Evolutionary conservation across 441 rosid genomes (phyloP).

Genomic region (Pelargonium citronellum): DNA sequence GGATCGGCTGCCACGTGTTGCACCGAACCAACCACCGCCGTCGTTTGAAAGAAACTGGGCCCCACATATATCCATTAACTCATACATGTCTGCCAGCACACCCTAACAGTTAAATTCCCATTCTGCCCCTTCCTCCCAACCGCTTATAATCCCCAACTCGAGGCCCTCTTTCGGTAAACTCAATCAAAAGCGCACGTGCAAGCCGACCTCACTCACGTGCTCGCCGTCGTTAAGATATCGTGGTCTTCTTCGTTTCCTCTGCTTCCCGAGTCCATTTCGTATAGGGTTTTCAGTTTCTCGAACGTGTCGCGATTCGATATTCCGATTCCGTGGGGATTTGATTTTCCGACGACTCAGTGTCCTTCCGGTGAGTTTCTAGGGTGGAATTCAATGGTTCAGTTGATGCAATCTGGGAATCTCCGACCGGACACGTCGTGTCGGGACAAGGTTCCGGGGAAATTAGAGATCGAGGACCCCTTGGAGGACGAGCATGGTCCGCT

Average conservation of each 20-base stretch:
- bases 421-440: constrained; percentile 41
- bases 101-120: not conserved
- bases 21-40: not conserved
- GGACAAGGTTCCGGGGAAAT: constrained; percentile 29
- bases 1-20: constrained; percentile 4
- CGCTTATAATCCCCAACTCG: not conserved
- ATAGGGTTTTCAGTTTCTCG: constrained; percentile 32
- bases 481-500: constrained; percentile 31
- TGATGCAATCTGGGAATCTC: constrained; percentile 55
- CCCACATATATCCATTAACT: constrained; percentile 7
- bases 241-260: not conserved
- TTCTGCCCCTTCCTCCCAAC: not conserved
- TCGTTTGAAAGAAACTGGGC: not conserved
- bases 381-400: constrained; percentile 12
- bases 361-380: constrained; percentile 31
- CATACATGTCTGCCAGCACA: not conserved
- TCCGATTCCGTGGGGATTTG: not conserved
- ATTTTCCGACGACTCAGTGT: constrained; percentile 4
- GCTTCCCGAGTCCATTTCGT: no score
- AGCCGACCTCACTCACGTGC: constrained; percentile 3
- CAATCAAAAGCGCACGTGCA: not conserved
- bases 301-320: constrained; percentile 1
- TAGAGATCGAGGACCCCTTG: constrained; percentile 29
- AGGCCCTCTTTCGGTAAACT: not conserved
- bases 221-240: not conserved